phyloP scores from a whole-genome alignment of 371 early-diverging fungal species.

The Mortierella sp. region DNA sequence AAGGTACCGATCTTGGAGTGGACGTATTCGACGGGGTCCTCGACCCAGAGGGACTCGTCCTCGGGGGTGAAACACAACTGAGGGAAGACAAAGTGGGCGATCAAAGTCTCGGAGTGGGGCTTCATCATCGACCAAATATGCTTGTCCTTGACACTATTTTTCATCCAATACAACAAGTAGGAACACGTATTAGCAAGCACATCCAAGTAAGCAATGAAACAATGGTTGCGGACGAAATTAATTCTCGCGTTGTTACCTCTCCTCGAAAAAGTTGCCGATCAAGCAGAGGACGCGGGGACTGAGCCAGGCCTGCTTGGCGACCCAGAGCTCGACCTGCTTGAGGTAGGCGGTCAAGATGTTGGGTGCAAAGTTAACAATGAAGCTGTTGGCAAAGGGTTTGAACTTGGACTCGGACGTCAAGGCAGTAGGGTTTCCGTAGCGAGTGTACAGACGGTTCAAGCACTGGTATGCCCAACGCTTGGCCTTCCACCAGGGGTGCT shows the following conservation, averaged over 20 bases:
- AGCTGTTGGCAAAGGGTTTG: conserved; percentile 80
- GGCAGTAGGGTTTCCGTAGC: conserved; percentile 83
- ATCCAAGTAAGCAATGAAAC: not conserved
- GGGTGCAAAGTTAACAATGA: conserved; percentile 87
- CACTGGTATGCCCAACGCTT: conserved; percentile 95
- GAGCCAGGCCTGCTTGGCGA: conserved; percentile 75
- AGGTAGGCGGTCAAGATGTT: conserved; percentile 85
- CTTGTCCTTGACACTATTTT: conserved; percentile 86
- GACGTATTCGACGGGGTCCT: conserved; percentile 94
- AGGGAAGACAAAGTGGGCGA: conserved; percentile 90
- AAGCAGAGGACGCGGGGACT: conserved; percentile 65
- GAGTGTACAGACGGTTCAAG: conserved; percentile 83
- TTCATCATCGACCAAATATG: conserved; percentile 89
- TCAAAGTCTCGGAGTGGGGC: conserved; percentile 81
- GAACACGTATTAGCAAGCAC: not conserved
- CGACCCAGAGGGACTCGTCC: conserved; percentile 91
- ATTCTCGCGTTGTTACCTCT: conserved; percentile 58
- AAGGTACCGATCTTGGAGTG: conserved; percentile 76
- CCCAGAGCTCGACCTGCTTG: conserved; percentile 80
- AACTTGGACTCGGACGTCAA: conserved; percentile 72
- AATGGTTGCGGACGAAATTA: conserved; percentile 15
- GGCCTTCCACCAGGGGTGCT: conserved; percentile 89
- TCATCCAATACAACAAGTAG: conserved; percentile 33
- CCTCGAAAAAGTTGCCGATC: conserved; percentile 67
- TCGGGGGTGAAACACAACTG: conserved; percentile 84